phyloP scores from a whole-genome alignment of 164 flowering plant genomes.

The Aristolochia californica region DNA sequence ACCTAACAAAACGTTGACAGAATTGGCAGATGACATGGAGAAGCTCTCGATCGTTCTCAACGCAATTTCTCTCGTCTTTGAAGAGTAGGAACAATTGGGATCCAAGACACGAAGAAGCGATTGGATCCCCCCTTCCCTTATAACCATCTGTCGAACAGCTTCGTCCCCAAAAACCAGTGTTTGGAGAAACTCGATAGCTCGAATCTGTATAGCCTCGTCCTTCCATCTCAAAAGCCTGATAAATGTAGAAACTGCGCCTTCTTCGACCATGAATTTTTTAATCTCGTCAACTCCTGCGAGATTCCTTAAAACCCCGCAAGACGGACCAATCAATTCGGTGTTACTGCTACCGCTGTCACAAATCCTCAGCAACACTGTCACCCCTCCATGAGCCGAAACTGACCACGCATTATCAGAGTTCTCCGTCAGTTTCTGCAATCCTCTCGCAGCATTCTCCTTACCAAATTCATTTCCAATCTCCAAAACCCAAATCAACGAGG shows the following conservation, averaged over 20 bases:
- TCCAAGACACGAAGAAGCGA: conserved; percentile 42
- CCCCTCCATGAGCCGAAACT: conserved; percentile 89
- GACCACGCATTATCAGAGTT: conserved; percentile 88
- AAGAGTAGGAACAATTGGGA: conserved; percentile 29
- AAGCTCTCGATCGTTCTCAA: conserved; percentile 49
- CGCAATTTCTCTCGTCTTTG: conserved; percentile 45
- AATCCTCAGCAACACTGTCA: conserved; percentile 51
- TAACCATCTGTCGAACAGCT: conserved; percentile 24
- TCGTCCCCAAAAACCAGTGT: conserved; percentile 48
- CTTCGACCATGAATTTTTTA: conserved; percentile 71
- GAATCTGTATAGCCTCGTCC: conserved; percentile 43
- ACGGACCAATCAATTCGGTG: conserved; percentile 31
- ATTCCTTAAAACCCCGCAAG: conserved; percentile 68
- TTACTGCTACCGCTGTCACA: conserved; percentile 24
- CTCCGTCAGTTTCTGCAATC: conserved; percentile 41
- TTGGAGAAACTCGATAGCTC: conserved; percentile 56
- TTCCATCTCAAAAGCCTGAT: conserved; percentile 33
- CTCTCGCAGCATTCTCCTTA: conserved; percentile 19
- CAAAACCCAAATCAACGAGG: conserved; percentile 59
- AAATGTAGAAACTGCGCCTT: conserved; percentile 45
- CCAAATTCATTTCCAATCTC: conserved; percentile 31
- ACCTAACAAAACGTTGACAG: conserved; percentile 24
- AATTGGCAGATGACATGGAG: conserved; percentile 33
- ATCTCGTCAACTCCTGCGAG: conserved; percentile 82
- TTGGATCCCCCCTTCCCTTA: conserved; percentile 53